Base-by-base conservation (phyloP, 1,139 yeast species). In the Zygosaccharomyces sapae region DNA sequence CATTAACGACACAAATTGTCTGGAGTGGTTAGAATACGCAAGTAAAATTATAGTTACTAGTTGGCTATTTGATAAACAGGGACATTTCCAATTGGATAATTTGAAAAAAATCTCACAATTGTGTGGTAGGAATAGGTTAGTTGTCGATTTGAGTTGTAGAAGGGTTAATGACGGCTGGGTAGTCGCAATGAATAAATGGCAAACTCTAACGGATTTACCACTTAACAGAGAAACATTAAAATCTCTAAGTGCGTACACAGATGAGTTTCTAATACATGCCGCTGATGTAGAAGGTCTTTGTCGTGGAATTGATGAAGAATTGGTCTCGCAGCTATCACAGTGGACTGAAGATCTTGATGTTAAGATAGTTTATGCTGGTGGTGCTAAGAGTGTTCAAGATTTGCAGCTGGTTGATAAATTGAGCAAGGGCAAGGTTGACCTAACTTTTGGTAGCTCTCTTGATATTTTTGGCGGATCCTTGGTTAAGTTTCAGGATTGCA, bases 221-320 rank as follows among this genome's bases (percentile, higher is more conserved):
- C 71, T 92, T 46, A 72, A 73, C 43, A 64, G 66, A 36, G 77
- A 76, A 27, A 77, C 86, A 29, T 74, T 92, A 47, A 64, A 58
- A 4, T 53, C 67, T 46, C 74, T 92, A 31, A 69, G 84, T 10
- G 49, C 72, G 43, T 86, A 83, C 65, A 87, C 97, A 61, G 77
- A 80, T 53, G 98, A 92, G 67, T 86, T 90, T 60, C 71, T 92
- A 50, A 83, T 92, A 24, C 98, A 92, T 68, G 98, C 98, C 3
- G 98, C 98, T 0, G 98, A 92, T 65, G 97, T 92, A 2, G 98
- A 92, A 67, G 98, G 98, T 0, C 73, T 92, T 24, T 92, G 98
- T 65, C 77, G 80, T 38, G 98, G 98, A 0, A 86, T 92, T 37
- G 98, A 92, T 61, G 81, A 81, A 59, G 76, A 81, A 16, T 72